Evolutionary conservation across 208 protist genomes (phyloP).

Genomic region (Trichomonas gallinae): DNA sequence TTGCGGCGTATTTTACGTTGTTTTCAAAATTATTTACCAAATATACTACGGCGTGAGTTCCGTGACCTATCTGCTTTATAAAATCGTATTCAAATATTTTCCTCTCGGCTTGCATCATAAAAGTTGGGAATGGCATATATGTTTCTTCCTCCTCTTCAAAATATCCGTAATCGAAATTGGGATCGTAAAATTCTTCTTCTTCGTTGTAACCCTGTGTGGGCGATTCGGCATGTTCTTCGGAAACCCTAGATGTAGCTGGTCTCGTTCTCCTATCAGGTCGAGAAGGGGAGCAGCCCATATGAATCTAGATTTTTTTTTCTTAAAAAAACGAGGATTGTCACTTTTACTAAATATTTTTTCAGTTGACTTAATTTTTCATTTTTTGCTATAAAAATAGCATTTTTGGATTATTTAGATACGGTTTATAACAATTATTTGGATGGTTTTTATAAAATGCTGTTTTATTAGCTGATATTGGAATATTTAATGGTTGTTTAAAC

Average conservation of each 20-base stretch:
- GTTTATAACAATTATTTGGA: too few species aligned
- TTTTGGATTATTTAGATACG: too few species aligned
- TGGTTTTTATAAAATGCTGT: too few species aligned
- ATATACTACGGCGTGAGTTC: neutral
- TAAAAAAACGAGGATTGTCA: too few species aligned
- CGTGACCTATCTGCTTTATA: neutral
- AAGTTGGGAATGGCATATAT: neutral
- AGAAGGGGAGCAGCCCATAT: neutral
- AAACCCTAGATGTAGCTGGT: neutral
- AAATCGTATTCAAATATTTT: neutral
- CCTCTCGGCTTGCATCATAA: neutral
- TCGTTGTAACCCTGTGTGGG: neutral
- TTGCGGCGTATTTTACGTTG: neutral
- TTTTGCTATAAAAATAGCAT: too few species aligned
- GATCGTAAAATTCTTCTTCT: neutral
- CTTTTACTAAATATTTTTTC: too few species aligned
- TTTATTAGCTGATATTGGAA: too few species aligned
- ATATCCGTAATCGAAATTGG: neutral
- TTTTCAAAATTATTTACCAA: neutral
- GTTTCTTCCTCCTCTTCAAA: neutral
- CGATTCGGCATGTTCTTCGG: too few species aligned
- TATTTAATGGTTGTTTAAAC: too few species aligned
- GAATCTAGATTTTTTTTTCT: neutral
- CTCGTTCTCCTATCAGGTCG: neutral
- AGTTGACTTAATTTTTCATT: too few species aligned